Conservation (phyloP, 2,329 filamentous ascomycete species). For the Fusarium kyushuense region DNA sequence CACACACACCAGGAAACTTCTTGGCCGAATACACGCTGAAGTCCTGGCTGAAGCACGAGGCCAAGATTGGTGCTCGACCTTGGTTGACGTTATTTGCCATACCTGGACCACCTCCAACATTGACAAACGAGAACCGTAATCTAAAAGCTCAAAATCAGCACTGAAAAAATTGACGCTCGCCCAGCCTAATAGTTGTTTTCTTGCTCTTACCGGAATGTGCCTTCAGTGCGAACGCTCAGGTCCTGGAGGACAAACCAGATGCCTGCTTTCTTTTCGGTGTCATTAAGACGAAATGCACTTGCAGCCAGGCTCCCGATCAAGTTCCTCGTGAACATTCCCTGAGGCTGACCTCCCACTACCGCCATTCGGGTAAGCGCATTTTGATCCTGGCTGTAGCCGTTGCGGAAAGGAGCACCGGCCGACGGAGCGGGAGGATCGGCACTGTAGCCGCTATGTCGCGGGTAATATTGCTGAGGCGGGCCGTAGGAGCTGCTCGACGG, state of each 20-base stretch:
- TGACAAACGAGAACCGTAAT: slow-evolving; percentile 81
- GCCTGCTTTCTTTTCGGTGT: slow-evolving; percentile 82
- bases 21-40: slow-evolving; percentile 98
- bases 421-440: slow-evolving; percentile 47
- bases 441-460: slow-evolving; percentile 50
- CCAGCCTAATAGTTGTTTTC: not conserved
- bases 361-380: slow-evolving; percentile 51
- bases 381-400: slow-evolving; percentile 51
- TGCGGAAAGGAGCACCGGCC: slow-evolving; percentile 48
- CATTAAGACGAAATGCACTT: slow-evolving; percentile 85
- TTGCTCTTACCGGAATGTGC: slow-evolving; percentile 79
- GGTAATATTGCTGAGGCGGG: slow-evolving; percentile 55
- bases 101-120: slow-evolving; percentile 71
- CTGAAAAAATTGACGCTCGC: not conserved
- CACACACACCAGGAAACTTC: slow-evolving; percentile 97
- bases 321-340: slow-evolving; percentile 93
- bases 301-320: slow-evolving; percentile 92
- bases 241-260: slow-evolving; percentile 99
- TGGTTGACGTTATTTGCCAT: slow-evolving; percentile 70
- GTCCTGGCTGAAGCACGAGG: slow-evolving; percentile 84
- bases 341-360: slow-evolving; percentile 64
- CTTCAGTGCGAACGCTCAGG: slow-evolving; percentile 92
- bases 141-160: slow-evolving; percentile 53
- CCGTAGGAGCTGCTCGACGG: slow-evolving; percentile 51
- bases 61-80: slow-evolving; percentile 83